A percentile compares a stretch with the other conserved stretches of the same genome.
These are phyloP conservation scores for Cylindrodendrum hubeiense DNA, from an alignment of 2,329 filamentous ascomycete genomes.

Conservation along the genomic window DNA sequence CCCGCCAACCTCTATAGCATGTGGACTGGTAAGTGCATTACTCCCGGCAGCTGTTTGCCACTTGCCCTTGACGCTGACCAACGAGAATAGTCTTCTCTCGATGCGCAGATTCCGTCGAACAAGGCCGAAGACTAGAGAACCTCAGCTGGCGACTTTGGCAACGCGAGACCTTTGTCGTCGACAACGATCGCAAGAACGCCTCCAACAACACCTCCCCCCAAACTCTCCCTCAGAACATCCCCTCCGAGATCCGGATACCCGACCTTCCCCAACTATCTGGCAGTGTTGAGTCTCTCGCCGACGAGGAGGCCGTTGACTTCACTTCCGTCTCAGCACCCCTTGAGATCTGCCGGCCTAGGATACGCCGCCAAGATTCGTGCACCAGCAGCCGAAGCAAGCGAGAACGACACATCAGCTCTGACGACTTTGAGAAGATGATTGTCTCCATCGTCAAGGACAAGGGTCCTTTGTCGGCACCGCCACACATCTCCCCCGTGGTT, in stretches of 20 bases:
- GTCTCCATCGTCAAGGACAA: conserved; percentile 92
- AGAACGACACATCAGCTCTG: conserved; percentile 93
- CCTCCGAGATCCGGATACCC: conserved; percentile 55
- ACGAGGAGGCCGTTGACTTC: conserved; percentile 75
- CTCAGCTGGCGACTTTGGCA: conserved; percentile 97
- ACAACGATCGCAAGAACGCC: conserved; percentile 72
- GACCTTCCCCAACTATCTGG: conserved; percentile 80
- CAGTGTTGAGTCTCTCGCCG: conserved; percentile 80
- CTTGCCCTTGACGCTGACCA: conserved; percentile 47
- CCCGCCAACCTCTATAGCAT: conserved; percentile 95
- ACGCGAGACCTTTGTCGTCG: conserved; percentile 78
- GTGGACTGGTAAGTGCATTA: conserved; percentile 85
- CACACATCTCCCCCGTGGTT: conserved; percentile 45
- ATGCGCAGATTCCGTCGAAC: conserved; percentile 93
- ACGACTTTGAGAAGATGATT: conserved; percentile 94
- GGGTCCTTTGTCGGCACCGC: conserved; percentile 63
- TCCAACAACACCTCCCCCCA: conserved; percentile 51
- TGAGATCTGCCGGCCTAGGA: conserved; percentile 74
- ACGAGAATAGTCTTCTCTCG: conserved; percentile 82
- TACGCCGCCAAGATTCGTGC: conserved; percentile 78
- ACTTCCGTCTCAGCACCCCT: conserved; percentile 65
- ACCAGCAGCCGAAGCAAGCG: conserved; percentile 78
- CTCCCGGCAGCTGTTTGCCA: conserved; percentile 10
- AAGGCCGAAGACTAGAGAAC: conserved; percentile 93
- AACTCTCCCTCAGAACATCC: conserved; percentile 64